These are phyloP conservation scores for Porpolomopsis calyptriformis DNA, from an alignment of 768 basidiomycete species.

Conservation along the genomic window DNA sequence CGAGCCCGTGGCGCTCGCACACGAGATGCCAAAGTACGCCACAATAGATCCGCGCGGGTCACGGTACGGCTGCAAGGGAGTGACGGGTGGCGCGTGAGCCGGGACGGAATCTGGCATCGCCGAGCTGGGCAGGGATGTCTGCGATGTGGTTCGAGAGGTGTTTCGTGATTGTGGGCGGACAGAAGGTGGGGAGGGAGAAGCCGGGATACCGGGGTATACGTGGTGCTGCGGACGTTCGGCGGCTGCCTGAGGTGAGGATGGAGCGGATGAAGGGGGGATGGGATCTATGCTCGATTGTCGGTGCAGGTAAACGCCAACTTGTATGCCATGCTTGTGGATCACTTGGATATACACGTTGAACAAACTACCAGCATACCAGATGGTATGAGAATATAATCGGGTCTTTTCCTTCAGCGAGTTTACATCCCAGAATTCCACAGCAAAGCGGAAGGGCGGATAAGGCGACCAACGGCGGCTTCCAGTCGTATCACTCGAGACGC, in stretches of 20 bases:
- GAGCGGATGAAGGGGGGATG: conserved; percentile 61
- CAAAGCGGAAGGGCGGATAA: conserved; percentile 76
- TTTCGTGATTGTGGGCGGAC: conserved; percentile 36
- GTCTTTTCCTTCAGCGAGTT: conserved; percentile 76
- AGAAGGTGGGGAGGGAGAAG: conserved; percentile 30
- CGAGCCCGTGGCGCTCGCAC: conserved; percentile 71
- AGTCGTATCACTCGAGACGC: conserved; percentile 31
- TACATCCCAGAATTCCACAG: conserved; percentile 86
- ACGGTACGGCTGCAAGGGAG: conserved; percentile 61
- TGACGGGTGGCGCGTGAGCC: conserved; percentile 32
- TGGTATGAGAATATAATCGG: conserved; percentile 70
- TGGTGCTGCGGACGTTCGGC: too few relatives aligned
- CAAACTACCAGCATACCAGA: conserved; percentile 83
- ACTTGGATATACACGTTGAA: conserved; percentile 88
- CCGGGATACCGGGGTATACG: too few relatives aligned
- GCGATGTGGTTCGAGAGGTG: conserved; percentile 28
- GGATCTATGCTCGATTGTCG: conserved; percentile 75
- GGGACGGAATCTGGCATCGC: conserved; percentile 20
- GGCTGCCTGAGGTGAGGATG: conserved; percentile 24
- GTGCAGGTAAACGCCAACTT: conserved; percentile 84
- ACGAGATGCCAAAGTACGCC: conserved; percentile 78
- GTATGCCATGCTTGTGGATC: conserved; percentile 67
- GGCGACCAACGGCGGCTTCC: conserved; percentile 49
- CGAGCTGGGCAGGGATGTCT: conserved; percentile 14
- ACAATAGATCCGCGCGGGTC: conserved; percentile 62